A percentile compares a stretch with the other conserved stretches of the same genome.
These are phyloP conservation scores for Ogataea neopini DNA, from an alignment of 805 yeast species.

Conservation along the genomic window DNA sequence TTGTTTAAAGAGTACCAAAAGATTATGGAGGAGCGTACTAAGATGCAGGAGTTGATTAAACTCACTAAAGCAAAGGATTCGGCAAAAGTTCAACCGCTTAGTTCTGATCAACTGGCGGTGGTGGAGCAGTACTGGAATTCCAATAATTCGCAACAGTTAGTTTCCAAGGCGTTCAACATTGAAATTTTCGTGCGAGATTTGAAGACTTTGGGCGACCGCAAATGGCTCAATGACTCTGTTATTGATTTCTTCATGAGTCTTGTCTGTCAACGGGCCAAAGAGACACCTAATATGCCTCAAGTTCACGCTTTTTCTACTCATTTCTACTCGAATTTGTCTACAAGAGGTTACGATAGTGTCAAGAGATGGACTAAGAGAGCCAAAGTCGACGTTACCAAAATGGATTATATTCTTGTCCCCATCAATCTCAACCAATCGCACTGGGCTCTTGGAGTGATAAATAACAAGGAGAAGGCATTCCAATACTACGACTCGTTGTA, in stretches of 20 bases:
- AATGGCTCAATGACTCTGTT: slow-evolving; percentile 90
- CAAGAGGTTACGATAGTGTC: slow-evolving; percentile 79
- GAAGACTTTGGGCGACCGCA: slow-evolving; percentile 63
- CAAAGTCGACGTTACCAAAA: slow-evolving; percentile 60
- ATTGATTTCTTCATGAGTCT: slow-evolving; percentile 78
- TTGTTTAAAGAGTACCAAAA: slow-evolving; percentile 44
- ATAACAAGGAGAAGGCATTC: slow-evolving; percentile 59
- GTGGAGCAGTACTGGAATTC: slow-evolving; percentile 39
- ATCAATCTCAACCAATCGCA: slow-evolving; percentile 82
- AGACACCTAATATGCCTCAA: slow-evolving; percentile 30
- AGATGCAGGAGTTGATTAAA: slow-evolving; percentile 36
- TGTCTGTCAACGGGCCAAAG: slow-evolving; percentile 43
- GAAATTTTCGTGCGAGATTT: slow-evolving; percentile 70
- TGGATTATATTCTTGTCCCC: slow-evolving; percentile 75
- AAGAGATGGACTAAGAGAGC: slow-evolving; percentile 81
- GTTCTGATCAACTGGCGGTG: slow-evolving; percentile 31
- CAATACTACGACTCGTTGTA: slow-evolving; percentile 77
- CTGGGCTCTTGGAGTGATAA: slow-evolving; percentile 87
- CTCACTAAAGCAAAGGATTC: slow-evolving; percentile 39
- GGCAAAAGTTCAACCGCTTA: slow-evolving; percentile 35
- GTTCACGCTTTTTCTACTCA: slow-evolving; percentile 84
- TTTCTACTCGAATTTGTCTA: slow-evolving; percentile 71
- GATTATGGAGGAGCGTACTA: slow-evolving; percentile 43
- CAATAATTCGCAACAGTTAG: slow-evolving; percentile 24
- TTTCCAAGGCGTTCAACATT: slow-evolving; percentile 45